Evolutionary conservation across 1,284 basidiomycete genomes (phyloP).

Genomic region (Sanghuangporus sanghuang): DNA sequence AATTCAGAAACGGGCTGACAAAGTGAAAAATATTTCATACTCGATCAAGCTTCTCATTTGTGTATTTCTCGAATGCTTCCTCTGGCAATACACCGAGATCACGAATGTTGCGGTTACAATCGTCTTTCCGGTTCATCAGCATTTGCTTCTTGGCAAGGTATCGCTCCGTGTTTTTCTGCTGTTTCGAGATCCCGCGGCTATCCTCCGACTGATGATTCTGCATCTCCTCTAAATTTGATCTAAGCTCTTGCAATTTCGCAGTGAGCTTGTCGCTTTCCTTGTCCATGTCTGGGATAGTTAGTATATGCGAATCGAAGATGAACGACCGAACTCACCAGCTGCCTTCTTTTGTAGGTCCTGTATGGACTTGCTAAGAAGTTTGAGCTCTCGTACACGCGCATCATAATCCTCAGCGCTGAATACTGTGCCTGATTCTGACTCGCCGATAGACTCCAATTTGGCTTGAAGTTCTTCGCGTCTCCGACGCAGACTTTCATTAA

Average conservation of each 20-base stretch:
- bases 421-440: slow-evolving; percentile 54
- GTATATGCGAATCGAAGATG: not conserved
- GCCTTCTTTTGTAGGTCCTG: slow-evolving; percentile 55
- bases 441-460: slow-evolving; percentile 74
- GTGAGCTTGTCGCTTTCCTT: slow-evolving; percentile 67
- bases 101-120: slow-evolving; percentile 90
- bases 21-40: slow-evolving; percentile 39
- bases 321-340: slow-evolving; percentile 44
- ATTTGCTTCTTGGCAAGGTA: slow-evolving; percentile 91
- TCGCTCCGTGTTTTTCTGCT: slow-evolving; percentile 93
- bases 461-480: slow-evolving; percentile 72
- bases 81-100: slow-evolving; percentile 96
- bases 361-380: slow-evolving; percentile 61
- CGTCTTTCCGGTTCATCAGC: slow-evolving; percentile 79
- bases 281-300: slow-evolving; percentile 47
- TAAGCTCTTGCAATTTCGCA: slow-evolving; percentile 60
- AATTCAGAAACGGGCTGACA: not conserved
- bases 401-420: slow-evolving; percentile 64
- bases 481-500: slow-evolving; percentile 83
- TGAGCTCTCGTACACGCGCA: slow-evolving; percentile 63
- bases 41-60: slow-evolving; percentile 74
- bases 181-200: slow-evolving; percentile 76
- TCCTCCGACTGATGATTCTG: slow-evolving; percentile 85
- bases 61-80: slow-evolving; percentile 96
- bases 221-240: slow-evolving; percentile 65